Evolutionary conservation across 1,139 yeast genomes (phyloP).

Genomic region (Zygotorulaspora mrakii): DNA sequence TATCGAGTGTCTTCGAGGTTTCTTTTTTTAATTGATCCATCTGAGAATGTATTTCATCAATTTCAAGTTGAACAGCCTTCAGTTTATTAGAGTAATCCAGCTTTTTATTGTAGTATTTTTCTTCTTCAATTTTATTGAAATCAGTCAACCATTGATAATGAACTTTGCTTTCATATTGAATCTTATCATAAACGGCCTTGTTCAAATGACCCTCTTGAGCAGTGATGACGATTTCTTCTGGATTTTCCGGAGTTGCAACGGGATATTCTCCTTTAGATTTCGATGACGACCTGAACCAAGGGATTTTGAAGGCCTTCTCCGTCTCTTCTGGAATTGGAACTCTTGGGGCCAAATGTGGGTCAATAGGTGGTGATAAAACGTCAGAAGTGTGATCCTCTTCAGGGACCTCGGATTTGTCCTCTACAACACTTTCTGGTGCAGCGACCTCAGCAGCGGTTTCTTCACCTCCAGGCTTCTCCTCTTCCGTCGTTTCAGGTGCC

Average conservation of each 20-base stretch:
- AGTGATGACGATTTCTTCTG: slow-evolving; percentile 30
- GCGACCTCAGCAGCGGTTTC: background rate
- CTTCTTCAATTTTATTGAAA: slow-evolving; percentile 16
- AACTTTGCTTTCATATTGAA: slow-evolving; percentile 24
- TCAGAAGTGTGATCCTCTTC: slow-evolving; percentile 1
- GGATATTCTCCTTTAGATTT: slow-evolving; percentile 18
- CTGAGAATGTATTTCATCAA: slow-evolving; percentile 22
- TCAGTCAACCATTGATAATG: slow-evolving; percentile 25
- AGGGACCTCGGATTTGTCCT: background rate
- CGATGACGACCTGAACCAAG: slow-evolving; percentile 7
- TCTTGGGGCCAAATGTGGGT: slow-evolving; percentile 19
- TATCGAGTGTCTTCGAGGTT: slow-evolving; percentile 27
- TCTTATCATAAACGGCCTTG: slow-evolving; percentile 32
- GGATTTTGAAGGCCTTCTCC: slow-evolving; percentile 9
- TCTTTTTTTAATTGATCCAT: slow-evolving; percentile 29
- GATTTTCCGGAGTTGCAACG: slow-evolving; percentile 33
- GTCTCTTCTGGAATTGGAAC: slow-evolving; percentile 18
- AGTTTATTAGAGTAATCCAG: slow-evolving; percentile 24
- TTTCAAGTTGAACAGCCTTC: slow-evolving; percentile 21
- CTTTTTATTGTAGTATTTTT: slow-evolving; percentile 22
- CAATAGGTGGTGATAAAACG: slow-evolving; percentile 4
- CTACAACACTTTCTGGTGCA: background rate
- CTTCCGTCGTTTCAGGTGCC: background rate
- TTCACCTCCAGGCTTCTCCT: background rate
- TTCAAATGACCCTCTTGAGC: slow-evolving; percentile 30